Evolutionary conservation across 306 rosid species (phyloP), one percentile per base, ranked within the genome.

Genomic region (Vigna trinervia): DNA sequence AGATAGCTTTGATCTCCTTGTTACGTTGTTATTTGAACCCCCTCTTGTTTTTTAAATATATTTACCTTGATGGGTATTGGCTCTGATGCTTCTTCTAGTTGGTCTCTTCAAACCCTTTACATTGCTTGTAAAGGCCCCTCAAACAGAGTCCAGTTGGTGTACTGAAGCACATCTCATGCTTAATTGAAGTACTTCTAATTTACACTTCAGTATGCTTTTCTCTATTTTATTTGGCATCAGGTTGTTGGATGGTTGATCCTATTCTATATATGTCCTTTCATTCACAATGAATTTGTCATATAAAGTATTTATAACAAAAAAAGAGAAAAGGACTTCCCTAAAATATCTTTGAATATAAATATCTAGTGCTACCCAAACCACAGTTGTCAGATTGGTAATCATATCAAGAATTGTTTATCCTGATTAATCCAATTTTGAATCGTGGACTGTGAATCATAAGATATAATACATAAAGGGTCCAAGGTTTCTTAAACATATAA

Each of bases 1-100:
- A 13, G 46, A 45, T 62, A 51, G 15, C 28, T 52, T 6, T 52
- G 58, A 52, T n/a, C 2, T 9, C 60, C 11, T 45, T 46, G 46
- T 72, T 30, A 58, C 1, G 20, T 53, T 54, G 71, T 76, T 34
- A 12, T 59, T 82, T 58, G 8, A 47, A 46, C 54, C 73, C 54
- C 26, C 2, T 10, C 46, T 67, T 41, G 19, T 30, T 32, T 69
- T 30, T 32, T 71, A 32, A 28, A 45, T 43, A 43, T 43, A 5
- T 12, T 11, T 22, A 12, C 56, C 5, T 4, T 15, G 26, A 39
- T 15, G 8, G n/a, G 38, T 36, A 30, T 54, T 19, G 65, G 36
- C 36, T 19, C 22, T 71, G 64, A 12, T 19, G 63, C 20, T 34
- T 71, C 36, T 34, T 71, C 30, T 53, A 52, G n/a, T 52, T 34